Percentiles rank a stretch among this genome's conserved stretches.
Evolutionary conservation across 768 basidiomycete genomes (phyloP).

Genomic region (Leccinum fibrillosum): DNA sequence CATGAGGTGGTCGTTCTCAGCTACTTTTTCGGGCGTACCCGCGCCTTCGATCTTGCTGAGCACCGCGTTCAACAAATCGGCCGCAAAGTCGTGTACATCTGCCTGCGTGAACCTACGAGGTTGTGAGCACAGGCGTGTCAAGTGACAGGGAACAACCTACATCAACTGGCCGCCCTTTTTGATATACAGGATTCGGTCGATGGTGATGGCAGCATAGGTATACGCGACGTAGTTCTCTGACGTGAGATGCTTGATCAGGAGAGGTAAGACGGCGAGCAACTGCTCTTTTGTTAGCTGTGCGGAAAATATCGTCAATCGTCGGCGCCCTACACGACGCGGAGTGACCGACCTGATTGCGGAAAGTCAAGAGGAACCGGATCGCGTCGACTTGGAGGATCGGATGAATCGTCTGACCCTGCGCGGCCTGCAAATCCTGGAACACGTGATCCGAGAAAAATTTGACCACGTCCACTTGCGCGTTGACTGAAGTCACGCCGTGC

Average conservation of each 20-base stretch:
- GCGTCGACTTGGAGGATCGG: constrained; percentile 95
- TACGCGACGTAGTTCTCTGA: constrained; percentile 89
- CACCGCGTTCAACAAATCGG: constrained; percentile 65
- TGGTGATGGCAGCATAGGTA: constrained; percentile 97
- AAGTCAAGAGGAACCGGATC: constrained; percentile 91
- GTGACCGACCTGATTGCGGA: constrained; percentile 82
- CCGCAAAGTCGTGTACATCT: constrained; percentile 84
- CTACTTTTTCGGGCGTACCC: constrained; percentile 84
- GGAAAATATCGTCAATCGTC: neutral
- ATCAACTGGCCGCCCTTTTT: constrained; percentile 71
- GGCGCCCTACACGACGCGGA: neutral
- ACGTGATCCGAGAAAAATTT: constrained; percentile 94
- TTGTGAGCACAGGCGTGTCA: neutral
- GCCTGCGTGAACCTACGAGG: constrained; percentile 73
- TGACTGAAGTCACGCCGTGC: constrained; percentile 94
- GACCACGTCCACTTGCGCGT: constrained; percentile 88
- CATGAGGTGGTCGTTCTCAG: constrained; percentile 98
- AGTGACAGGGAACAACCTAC: constrained; percentile 43
- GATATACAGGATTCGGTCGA: constrained; percentile 91
- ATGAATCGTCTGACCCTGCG: constrained; percentile 57
- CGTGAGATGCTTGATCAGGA: constrained; percentile 76
- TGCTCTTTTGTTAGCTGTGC: constrained; percentile 87
- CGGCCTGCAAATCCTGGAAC: constrained; percentile 78
- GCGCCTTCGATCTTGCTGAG: constrained; percentile 77
- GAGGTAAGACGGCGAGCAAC: constrained; percentile 84